Conservation (phyloP, 768 basidiomycete species). For the Mycena polygramma region DNA sequence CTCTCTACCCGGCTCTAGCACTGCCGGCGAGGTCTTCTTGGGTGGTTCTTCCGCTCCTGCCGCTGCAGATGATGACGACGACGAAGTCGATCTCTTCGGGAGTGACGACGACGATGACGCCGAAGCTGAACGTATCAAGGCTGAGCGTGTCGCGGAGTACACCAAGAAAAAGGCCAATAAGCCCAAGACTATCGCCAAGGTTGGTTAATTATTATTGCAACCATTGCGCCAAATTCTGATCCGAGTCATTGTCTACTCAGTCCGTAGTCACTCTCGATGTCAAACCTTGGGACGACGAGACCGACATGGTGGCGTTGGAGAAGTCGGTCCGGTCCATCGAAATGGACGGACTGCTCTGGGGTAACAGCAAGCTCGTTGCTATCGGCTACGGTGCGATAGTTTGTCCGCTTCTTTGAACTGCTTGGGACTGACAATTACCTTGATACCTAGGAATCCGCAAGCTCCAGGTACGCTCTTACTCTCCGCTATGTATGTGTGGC, state of each 20-base stretch:
- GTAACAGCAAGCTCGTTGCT: conserved; percentile 91
- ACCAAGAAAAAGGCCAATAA: conserved; percentile 94
- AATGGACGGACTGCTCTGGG: conserved; percentile 95
- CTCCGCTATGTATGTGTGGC: conserved; percentile 67
- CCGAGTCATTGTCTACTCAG: conserved; percentile 54
- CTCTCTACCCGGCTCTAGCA: conserved; percentile 87
- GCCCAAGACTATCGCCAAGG: conserved; percentile 90
- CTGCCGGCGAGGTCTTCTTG: conserved; percentile 80
- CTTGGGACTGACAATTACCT: conserved; percentile 12
- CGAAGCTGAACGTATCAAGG: conserved; percentile 90
- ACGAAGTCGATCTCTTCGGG: conserved; percentile 89
- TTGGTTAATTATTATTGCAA: conserved; percentile 50
- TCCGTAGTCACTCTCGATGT: conserved; percentile 98
- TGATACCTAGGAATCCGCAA: conserved; percentile 80
- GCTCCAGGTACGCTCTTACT: conserved; percentile 67
- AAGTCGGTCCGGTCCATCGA: conserved; percentile 86
- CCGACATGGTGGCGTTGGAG: conserved; percentile 94
- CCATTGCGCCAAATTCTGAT: conserved; percentile 24
- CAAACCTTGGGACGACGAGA: conserved; percentile 99
- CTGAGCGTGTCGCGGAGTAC: conserved; percentile 94
- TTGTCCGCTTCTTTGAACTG: not conserved
- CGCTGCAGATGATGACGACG: conserved; percentile 72
- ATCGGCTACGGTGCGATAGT: conserved; percentile 76
- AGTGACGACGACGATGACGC: conserved; percentile 86
- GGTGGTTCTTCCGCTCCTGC: conserved; percentile 59